A percentile compares a stretch with the other conserved stretches of the same genome.
Evolutionary conservation across 1,139 yeast genomes (phyloP).

Genomic region (Lodderomyces theae): DNA sequence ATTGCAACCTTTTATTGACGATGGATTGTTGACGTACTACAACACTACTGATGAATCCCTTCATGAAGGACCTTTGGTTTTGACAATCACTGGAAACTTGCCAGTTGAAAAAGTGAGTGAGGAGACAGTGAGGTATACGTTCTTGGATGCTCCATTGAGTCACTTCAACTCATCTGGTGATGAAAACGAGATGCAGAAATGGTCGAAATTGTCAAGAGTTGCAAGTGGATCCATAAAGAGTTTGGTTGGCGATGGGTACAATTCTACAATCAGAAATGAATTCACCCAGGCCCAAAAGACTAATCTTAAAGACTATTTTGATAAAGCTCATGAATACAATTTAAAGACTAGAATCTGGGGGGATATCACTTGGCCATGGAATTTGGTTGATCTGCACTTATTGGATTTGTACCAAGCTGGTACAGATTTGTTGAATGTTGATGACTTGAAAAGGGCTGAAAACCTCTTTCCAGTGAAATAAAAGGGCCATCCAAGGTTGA

Average conservation of each 20-base stretch:
- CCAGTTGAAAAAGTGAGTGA: conserved; percentile 29
- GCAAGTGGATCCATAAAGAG: conserved; percentile 37
- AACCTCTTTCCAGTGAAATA: conserved; percentile 16
- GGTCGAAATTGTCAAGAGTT: conserved; percentile 28
- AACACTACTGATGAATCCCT: conserved; percentile 23
- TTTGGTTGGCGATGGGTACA: conserved; percentile 26
- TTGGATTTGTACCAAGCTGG: conserved; percentile 26
- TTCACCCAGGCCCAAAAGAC: conserved; percentile 24
- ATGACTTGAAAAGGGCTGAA: conserved; percentile 31
- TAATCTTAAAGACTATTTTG: conserved; percentile 21
- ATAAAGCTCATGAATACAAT: conserved; percentile 34
- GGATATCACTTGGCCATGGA: conserved; percentile 39
- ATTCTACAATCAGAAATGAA: conserved; percentile 13
- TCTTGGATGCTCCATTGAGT: conserved; percentile 39
- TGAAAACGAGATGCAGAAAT: conserved; percentile 18
- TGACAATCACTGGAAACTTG: conserved; percentile 43
- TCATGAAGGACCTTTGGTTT: conserved; percentile 35
- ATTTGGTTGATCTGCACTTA: conserved; percentile 29
- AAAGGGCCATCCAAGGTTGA: background rate
- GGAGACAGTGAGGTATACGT: conserved; percentile 30
- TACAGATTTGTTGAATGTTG: conserved; percentile 41
- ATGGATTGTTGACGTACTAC: conserved; percentile 33
- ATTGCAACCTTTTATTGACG: conserved; percentile 32
- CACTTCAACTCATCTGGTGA: conserved; percentile 17
- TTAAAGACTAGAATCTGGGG: conserved; percentile 47